Conservation (phyloP, 306 rosid species). For the Pterocarpus santalinus region DNA sequence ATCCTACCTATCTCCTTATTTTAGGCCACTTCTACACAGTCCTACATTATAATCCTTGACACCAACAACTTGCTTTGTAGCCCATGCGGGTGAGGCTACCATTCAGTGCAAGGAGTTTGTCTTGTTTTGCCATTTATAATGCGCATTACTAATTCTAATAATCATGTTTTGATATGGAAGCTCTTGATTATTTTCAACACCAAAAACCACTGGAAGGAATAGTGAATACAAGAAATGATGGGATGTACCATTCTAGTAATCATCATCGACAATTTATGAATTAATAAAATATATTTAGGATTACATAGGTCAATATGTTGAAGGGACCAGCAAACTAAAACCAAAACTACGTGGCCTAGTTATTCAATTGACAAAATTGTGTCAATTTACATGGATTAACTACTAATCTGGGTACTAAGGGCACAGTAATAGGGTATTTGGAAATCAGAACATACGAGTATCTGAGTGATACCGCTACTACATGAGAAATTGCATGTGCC, state of each 20-base stretch:
- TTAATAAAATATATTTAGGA: neutral
- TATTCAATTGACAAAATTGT: neutral
- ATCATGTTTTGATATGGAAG: neutral
- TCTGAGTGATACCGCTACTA: neutral
- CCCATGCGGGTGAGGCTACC: slow-evolving; percentile 59
- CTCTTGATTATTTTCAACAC: no score
- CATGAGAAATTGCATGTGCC: slow-evolving; percentile 13
- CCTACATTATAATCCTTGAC: neutral
- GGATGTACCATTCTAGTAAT: neutral
- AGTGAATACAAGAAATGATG: neutral
- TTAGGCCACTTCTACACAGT: neutral
- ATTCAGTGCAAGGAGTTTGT: slow-evolving; percentile 61
- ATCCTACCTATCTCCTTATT: slow-evolving; percentile 5
- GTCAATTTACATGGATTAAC: neutral
- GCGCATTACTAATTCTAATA: neutral
- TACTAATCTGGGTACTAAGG: neutral
- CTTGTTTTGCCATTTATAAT: slow-evolving; percentile 69
- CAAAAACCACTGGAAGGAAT: neutral
- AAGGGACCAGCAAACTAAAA: neutral
- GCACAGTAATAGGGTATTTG: no score
- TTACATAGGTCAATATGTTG: neutral
- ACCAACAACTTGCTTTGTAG: slow-evolving; percentile 59
- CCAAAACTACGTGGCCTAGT: neutral
- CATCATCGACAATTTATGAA: neutral
- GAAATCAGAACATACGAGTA: no score